These are phyloP conservation scores for Aspergillus cejpii DNA, from an alignment of 2,329 filamentous ascomycete genomes.

Conservation along the genomic window DNA sequence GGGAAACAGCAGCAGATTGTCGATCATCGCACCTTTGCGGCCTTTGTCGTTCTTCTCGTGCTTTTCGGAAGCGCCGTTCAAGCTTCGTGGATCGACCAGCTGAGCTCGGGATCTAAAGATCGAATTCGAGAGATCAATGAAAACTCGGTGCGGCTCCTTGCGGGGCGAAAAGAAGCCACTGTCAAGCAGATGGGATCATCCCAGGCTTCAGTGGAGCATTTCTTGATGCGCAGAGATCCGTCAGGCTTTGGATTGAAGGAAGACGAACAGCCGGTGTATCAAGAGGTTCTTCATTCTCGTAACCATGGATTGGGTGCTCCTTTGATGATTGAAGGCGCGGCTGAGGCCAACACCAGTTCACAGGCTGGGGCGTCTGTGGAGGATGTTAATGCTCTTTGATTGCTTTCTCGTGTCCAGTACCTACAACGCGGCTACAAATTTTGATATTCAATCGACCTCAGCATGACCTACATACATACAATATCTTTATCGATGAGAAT, in stretches of 20 bases:
- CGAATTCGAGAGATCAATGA: constrained; percentile 61
- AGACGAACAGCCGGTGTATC: constrained; percentile 39
- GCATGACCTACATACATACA: no score
- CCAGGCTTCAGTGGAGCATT: constrained; percentile 66
- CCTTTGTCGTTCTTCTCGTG: constrained; percentile 63
- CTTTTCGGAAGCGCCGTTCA: constrained; percentile 66
- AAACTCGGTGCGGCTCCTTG: constrained; percentile 52
- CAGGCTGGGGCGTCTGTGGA: not conserved
- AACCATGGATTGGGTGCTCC: not conserved
- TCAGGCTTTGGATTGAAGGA: constrained; percentile 42
- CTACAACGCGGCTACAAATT: no score
- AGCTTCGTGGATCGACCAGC: constrained; percentile 59
- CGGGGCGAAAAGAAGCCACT: constrained; percentile 47
- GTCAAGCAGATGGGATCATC: constrained; percentile 42
- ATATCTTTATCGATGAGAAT: no score
- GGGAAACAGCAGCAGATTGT: constrained; percentile 49
- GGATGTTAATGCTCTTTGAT: not conserved
- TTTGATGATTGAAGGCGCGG: not conserved
- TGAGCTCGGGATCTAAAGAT: constrained; percentile 57
- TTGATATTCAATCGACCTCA: no score
- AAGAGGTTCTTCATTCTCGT: constrained; percentile 25
- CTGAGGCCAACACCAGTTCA: not conserved
- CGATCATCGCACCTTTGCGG: constrained; percentile 71
- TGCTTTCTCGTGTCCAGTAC: not conserved
- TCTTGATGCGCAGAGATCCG: constrained; percentile 66